Conservation (phyloP, 257 asterid genomes). For the Penstemon newberryi region DNA sequence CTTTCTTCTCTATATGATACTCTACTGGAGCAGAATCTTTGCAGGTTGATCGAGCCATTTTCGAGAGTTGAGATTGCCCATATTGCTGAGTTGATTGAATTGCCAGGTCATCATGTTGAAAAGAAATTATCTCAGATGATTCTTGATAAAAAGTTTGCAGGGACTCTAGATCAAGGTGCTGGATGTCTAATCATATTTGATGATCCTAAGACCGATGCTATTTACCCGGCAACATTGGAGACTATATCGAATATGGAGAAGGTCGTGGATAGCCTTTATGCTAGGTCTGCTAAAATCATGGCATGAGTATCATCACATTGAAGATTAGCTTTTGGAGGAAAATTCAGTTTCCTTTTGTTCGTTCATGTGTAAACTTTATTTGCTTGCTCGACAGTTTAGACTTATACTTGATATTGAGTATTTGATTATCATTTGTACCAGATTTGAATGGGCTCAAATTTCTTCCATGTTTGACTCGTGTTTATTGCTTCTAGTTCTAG, state of each 20-base stretch:
- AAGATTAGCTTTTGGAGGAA: no score
- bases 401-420: no score
- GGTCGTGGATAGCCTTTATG: conserved; percentile 66
- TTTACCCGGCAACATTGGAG: conserved; percentile 56
- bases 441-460: no score
- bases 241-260: conserved; percentile 60
- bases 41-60: conserved; percentile 68
- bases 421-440: no score
- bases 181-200: conserved; percentile 61
- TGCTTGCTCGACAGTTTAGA: no score
- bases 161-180: conserved; percentile 69
- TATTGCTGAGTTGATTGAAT: conserved; percentile 57
- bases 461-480: no score
- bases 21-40: conserved; percentile 63
- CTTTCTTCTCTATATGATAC: conserved; percentile 66
- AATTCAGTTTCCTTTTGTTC: no score
- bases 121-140: conserved; percentile 66
- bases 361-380: no score
- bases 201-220: conserved; percentile 62
- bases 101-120: conserved; percentile 57
- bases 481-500: no score
- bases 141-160: conserved; percentile 66
- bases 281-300: conserved; percentile 64
- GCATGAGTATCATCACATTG: conserved; percentile 40
- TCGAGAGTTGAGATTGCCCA: conserved; percentile 60